A percentile compares a stretch with the other conserved stretches of the same genome.
phyloP scores from a whole-genome alignment of 257 asterid genomes.

The Rauvolfia tetraphylla region DNA sequence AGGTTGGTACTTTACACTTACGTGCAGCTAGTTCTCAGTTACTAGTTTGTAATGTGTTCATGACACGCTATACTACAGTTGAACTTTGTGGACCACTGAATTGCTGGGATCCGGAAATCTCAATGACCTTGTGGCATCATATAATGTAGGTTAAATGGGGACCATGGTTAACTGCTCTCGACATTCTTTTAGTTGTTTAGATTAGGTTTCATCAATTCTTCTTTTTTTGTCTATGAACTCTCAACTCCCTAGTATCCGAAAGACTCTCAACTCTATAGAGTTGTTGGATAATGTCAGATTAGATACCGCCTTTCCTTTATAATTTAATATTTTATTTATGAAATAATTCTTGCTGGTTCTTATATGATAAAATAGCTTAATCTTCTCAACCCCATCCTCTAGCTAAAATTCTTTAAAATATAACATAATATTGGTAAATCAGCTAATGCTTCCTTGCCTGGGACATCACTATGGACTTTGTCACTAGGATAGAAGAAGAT shows the following conservation, averaged over 20 bases:
- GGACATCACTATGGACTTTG: neutral
- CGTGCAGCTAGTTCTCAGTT: neutral
- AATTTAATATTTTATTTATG: neutral
- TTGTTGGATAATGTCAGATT: neutral
- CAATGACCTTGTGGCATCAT: neutral
- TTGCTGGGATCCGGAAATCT: neutral
- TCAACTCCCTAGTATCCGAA: neutral
- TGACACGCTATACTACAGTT: neutral
- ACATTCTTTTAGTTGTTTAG: constrained; percentile 10
- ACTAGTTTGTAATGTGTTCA: neutral
- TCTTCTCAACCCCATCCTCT: neutral
- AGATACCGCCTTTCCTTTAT: neutral
- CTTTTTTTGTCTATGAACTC: neutral
- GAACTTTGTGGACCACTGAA: constrained; percentile 19
- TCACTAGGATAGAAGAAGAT: neutral
- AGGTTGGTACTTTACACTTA: constrained; percentile 37
- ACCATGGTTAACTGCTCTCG: constrained; percentile 12
- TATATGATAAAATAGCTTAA: neutral
- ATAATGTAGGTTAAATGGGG: constrained; percentile 6
- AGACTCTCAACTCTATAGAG: neutral
- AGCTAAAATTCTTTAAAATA: neutral
- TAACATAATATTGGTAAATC: neutral
- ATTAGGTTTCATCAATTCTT: constrained; percentile 3
- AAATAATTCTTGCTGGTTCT: neutral
- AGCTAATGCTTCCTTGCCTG: neutral